Evolutionary conservation across 2,329 filamentous ascomycete genomes (phyloP), one percentile per base, ranked within the genome.

Genomic region (Gyromitra esculenta): DNA sequence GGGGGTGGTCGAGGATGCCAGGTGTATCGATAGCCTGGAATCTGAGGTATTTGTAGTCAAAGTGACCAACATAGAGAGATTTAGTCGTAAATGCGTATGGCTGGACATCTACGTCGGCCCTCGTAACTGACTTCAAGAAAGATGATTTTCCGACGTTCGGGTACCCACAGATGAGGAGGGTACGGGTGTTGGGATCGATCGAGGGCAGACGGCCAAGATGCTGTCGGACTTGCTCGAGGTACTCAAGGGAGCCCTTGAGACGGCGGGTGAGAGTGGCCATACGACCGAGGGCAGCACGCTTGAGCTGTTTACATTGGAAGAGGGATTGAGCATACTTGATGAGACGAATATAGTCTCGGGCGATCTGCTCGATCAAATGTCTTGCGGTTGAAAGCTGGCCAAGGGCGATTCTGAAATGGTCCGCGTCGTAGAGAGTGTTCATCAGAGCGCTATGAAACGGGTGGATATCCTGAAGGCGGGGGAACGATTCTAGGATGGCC

Each of bases 31-130:
- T 97, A 37, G 94, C 94, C 86, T 94, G 92, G 85, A 94, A 94
- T 78, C 92, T 88, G 80, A 94, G 87, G 85, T 95, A 96, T 85
- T 97, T 97, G 87, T 96, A 97, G 85, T 97, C 94, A 83, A 98
- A 97, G 85, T 99, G 96, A 76, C 96, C 96, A 39, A 98, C 95
- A 82, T 97, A 99, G 82, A 99, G 87, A 81, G 91, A 94, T 88
- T 98, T 98, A 70, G 96, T 99, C 45, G 96, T 97, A 87, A 99
- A 99, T 69, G 96, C 96, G 83, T 98, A 99, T 21, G 96, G 95
- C 86, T 98, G 94, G 43, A 97, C 92, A 82, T 97, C 95, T 73
- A 97, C 95, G 86, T 99, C 96, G 79, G 96, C 96, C 81, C 94
- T 89, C 64, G 94, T 97, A 82, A 98, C 91, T 83, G 91, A 96